Evolutionary conservation across 331 rosid genomes (phyloP), one percentile per base, ranked within the genome.

Genomic region (Ulmus americana): DNA sequence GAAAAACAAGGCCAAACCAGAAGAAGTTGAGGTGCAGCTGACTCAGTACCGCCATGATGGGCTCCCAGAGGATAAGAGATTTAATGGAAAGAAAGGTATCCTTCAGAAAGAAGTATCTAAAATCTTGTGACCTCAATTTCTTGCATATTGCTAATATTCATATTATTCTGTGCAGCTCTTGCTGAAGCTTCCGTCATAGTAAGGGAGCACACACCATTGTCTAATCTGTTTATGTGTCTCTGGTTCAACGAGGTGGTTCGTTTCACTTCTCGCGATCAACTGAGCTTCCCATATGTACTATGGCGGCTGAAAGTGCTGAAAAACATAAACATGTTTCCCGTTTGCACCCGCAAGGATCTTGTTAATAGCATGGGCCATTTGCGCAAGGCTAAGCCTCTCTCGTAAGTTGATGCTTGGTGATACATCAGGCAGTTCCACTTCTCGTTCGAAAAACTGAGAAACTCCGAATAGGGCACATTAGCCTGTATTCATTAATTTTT

Each of bases 161-260:
- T 39, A 5, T 48, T 63, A 39, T 73, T 67, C 41, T 54, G 46
- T 81, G 83, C 91, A 90, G 97, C 97, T 66, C 88, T 87, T 14
- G 71, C 84, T 7, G 99, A 94, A 69, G 99, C 99, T 61, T 92
- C 98, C 39, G 86, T 92, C 11, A 86, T 92, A 5, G 87, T 85
- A 68, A 87, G 91, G 80, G 83, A 87, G 84, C 95, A 87, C 65
- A 81, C 87, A 0, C 80, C 87, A 0, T 61, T 82, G 60, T 81
- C 85, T 2, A 94, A 90, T 80, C 65, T 82, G 71, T 77, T 85
- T 47, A 90, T 82, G 97, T 90, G 99, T 77, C 78, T 85, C 18
- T 94, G 99, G 99, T 94, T 94, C 70, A 87, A 87, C 16, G 97
- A 94, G 80, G 97, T 82, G 55, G 97, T 87, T 71, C 95, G 88